Conservation (phyloP, 805 yeast genomes). For the Zygoascus bituminiphila region DNA sequence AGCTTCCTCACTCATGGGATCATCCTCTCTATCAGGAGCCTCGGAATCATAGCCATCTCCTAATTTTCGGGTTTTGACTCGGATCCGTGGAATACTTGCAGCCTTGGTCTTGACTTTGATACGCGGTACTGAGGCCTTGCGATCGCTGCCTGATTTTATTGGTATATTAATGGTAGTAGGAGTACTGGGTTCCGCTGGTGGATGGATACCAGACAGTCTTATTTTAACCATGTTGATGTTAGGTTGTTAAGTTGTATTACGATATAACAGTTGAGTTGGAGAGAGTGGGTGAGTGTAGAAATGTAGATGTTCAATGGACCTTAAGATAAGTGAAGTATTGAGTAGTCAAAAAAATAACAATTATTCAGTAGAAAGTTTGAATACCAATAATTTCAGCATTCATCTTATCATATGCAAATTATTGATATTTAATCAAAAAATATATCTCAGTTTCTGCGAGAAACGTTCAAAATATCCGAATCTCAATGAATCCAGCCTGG, state of each 20-base stretch:
- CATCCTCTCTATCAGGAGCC: conserved; percentile 92
- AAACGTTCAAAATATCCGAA: too few species aligned
- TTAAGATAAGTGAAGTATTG: too few species aligned
- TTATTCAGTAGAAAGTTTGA: too few species aligned
- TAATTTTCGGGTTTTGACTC: conserved; percentile 57
- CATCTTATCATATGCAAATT: too few species aligned
- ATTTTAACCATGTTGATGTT: not conserved
- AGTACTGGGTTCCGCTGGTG: not conserved
- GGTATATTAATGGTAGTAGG: not conserved
- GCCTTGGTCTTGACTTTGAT: not conserved
- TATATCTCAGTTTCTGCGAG: too few species aligned
- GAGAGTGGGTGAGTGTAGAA: not conserved
- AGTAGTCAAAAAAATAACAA: too few species aligned
- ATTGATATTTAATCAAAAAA: too few species aligned
- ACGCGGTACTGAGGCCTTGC: not conserved
- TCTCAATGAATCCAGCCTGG: too few species aligned
- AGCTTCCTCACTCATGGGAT: conserved; percentile 86
- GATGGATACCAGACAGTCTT: not conserved
- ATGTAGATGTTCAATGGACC: not conserved
- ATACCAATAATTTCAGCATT: too few species aligned
- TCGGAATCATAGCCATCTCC: conserved; percentile 97
- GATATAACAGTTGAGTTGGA: not conserved
- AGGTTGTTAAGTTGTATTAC: not conserved
- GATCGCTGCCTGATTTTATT: not conserved
- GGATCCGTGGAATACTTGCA: conserved; percentile 34